Conservation (phyloP, 2,329 filamentous ascomycete species). For the Exophiala xenobiotica region DNA sequence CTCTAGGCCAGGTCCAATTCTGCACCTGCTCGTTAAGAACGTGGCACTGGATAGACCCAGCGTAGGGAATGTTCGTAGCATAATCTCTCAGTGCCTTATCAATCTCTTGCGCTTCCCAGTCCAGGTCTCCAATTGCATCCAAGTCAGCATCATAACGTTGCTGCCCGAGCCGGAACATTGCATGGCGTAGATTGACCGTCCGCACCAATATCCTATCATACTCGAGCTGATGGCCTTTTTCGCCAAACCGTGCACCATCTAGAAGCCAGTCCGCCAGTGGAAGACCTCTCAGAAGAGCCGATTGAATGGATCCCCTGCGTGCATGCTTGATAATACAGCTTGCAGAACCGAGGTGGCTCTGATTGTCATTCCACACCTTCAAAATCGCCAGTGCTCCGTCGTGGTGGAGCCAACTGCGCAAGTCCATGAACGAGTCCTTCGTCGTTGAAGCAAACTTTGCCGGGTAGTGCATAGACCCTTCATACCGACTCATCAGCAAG, state of each 20-base stretch:
- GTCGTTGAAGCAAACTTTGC: not conserved
- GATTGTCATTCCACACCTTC: constrained; percentile 32
- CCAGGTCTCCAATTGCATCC: not conserved
- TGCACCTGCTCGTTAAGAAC: constrained; percentile 6
- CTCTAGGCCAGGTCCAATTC: constrained; percentile 10
- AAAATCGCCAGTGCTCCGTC: constrained; percentile 34
- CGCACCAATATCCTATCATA: constrained; percentile 33
- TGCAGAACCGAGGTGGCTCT: constrained; percentile 2
- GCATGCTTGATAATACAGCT: constrained; percentile 32
- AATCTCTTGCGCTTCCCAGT: constrained; percentile 4
- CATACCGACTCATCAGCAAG: constrained; percentile 28
- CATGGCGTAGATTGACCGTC: constrained; percentile 26
- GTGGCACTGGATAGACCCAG: constrained; percentile 10
- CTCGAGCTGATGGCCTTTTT: constrained; percentile 30
- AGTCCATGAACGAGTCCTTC: not conserved
- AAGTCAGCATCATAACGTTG: not conserved
- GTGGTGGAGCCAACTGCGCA: constrained; percentile 39
- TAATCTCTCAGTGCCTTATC: constrained; percentile 11
- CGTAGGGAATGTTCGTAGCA: constrained; percentile 2
- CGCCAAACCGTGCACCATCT: constrained; percentile 33
- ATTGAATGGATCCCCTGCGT: constrained; percentile 32
- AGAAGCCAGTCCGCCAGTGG: constrained; percentile 34
- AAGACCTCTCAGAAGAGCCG: constrained; percentile 28
- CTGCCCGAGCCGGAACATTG: not conserved
- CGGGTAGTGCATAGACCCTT: constrained; percentile 9